A percentile compares a stretch with the other conserved stretches of the same genome.
phyloP scores from a whole-genome alignment of 192 early-diverging fungal species.

The Irineochytrium annulatum region DNA sequence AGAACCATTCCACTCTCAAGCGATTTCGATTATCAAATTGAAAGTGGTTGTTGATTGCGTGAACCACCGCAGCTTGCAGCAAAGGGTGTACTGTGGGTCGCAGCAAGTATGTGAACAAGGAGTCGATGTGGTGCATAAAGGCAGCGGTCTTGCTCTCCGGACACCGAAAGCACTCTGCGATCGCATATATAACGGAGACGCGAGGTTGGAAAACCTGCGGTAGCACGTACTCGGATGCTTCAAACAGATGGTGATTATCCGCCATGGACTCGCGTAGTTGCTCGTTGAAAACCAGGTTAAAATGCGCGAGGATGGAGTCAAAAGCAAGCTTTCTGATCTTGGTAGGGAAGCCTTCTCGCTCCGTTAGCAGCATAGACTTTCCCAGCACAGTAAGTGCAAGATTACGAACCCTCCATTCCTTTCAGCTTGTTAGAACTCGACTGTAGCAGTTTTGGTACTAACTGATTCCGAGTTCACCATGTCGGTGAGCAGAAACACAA shows the following conservation, averaged over 20 bases:
- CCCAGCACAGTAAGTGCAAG: constrained; percentile 21
- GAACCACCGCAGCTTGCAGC: constrained; percentile 35
- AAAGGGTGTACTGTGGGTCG: constrained; percentile 11
- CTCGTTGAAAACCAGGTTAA: constrained; percentile 35
- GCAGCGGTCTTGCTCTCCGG: constrained; percentile 19
- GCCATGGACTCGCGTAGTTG: constrained; percentile 2
- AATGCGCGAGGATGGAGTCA: constrained; percentile 18
- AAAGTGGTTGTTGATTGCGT: constrained; percentile 16
- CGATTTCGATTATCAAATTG: neutral
- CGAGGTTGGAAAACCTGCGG: constrained; percentile 23
- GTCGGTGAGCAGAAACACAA: constrained; percentile 17
- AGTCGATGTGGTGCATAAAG: constrained; percentile 42
- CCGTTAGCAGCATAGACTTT: constrained; percentile 6
- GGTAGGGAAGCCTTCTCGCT: constrained; percentile 9
- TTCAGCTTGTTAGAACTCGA: neutral
- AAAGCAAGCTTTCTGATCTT: constrained; percentile 25
- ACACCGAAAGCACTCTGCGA: constrained; percentile 17
- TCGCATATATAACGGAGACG: constrained; percentile 32
- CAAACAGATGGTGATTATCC: constrained; percentile 23
- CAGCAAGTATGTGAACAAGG: constrained; percentile 27
- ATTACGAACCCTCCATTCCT: constrained; percentile 21
- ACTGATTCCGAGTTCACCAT: constrained; percentile 27
- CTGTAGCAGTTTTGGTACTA: neutral
- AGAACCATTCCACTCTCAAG: neutral
- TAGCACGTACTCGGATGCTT: constrained; percentile 21